These are phyloP conservation scores for Pleurotus pulmonarius DNA, from an alignment of 768 basidiomycete genomes.

Conservation along the genomic window DNA sequence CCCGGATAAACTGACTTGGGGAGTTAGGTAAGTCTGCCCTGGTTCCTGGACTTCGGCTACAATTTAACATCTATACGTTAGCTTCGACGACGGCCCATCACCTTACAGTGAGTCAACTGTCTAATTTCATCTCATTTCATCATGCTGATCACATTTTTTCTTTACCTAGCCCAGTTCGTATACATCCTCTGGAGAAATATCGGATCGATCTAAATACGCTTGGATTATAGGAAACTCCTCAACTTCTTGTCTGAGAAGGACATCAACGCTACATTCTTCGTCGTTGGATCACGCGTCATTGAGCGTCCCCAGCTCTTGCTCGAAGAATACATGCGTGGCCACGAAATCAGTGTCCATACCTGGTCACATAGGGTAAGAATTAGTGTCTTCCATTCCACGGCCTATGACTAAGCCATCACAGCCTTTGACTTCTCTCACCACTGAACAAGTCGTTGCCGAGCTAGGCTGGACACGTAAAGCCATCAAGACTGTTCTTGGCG, in stretches of 20 bases:
- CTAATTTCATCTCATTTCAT: neutral
- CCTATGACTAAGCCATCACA: conserved; percentile 18
- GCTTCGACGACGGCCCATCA: conserved; percentile 87
- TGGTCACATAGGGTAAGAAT: conserved; percentile 76
- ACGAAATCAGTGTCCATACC: conserved; percentile 84
- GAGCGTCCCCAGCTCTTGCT: conserved; percentile 72
- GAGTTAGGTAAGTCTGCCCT: conserved; percentile 46
- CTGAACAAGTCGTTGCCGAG: conserved; percentile 85
- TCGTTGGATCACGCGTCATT: conserved; percentile 69
- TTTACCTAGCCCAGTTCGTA: conserved; percentile 46
- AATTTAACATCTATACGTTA: conserved; percentile 17
- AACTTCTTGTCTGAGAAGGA: conserved; percentile 63
- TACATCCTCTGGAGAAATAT: conserved; percentile 5
- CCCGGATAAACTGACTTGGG: conserved; percentile 70
- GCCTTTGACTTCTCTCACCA: conserved; percentile 70
- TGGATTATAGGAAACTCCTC: conserved; percentile 52
- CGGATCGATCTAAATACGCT: neutral
- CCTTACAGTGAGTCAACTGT: conserved; percentile 60
- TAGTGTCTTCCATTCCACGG: neutral
- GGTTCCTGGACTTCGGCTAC: neutral
- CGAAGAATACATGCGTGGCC: conserved; percentile 76
- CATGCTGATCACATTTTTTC: conserved; percentile 7
- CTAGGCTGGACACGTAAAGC: conserved; percentile 88
- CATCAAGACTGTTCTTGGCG: conserved; percentile 72
- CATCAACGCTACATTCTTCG: conserved; percentile 85